Base-by-base conservation (phyloP, 2,329 filamentous ascomycete genomes). In the Fusarium setosum region DNA sequence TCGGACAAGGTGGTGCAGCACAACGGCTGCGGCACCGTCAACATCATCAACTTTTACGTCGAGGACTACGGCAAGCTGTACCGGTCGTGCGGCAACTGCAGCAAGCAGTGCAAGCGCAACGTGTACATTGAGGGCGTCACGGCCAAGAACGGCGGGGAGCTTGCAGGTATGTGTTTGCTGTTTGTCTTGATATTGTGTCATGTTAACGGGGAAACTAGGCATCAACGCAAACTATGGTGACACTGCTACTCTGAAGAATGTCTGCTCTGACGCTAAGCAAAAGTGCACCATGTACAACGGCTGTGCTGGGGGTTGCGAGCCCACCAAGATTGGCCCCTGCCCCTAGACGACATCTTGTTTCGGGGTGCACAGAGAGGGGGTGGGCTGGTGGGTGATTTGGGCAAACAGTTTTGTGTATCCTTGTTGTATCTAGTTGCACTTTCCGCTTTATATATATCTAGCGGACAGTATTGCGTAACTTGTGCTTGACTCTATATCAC, bases 21-120 rank as follows among this genome's bases (percentile, higher is more conserved):
- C 71, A 81, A 81, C 68, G 79, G 79, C 20, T 75, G 74, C 24
- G 79, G 79, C 29, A 80, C 77, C 0, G 67, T 79, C 13, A 60
- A 68, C 17, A 71, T 79, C 59, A 74, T 45, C 21, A 53, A 65
- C 59, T 69, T 62, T 18, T 67, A 65, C 34, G 66, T 59, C 32
- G 49, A 74, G 44, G 73, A 80, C 69, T 85, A 67, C 44, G 83
- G 83, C 47, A 85, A 84, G 66, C 73, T 86, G 15, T 81, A 81
- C 61, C 79, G 83, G 40, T 79, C 77, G 53, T 86, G 83, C 70
- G 83, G 83, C 24, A 60, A 69, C 49, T 69, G 66, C 59, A 48
- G 50, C 2, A 60, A 48, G 11, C 56, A 63, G 31, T 60, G 64
- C 45, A 56, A 63, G 23, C 56, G 66, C 35, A 63, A 65, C 44